These are phyloP conservation scores for Singerocomus rubriflavus DNA, from an alignment of 1,284 basidiomycete species.

Conservation along the genomic window DNA sequence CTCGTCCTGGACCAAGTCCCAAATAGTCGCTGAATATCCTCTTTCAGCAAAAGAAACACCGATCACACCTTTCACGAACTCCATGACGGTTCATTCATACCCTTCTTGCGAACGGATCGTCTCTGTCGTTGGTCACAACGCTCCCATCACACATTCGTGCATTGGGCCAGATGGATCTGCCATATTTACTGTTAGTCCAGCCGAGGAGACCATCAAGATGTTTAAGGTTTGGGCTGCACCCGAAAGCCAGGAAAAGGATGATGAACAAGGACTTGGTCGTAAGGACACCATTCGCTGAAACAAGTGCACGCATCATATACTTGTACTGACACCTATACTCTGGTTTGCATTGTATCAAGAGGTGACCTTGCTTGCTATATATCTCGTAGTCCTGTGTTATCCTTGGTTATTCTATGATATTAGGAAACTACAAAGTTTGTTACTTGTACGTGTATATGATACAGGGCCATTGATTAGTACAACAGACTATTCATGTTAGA, in stretches of 20 bases:
- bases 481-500: too few species aligned
- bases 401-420: neutral
- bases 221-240: constrained; percentile 35
- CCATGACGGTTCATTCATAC: constrained; percentile 55
- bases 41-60: constrained; percentile 24
- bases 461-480: too few species aligned
- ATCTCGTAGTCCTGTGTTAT: constrained; percentile 12
- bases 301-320: neutral
- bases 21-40: constrained; percentile 17
- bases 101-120: constrained; percentile 42
- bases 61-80: constrained; percentile 35
- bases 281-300: constrained; percentile 29
- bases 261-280: constrained; percentile 22
- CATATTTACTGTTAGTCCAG: constrained; percentile 42
- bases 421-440: neutral
- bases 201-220: constrained; percentile 39
- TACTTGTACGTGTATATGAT: too few species aligned
- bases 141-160: constrained; percentile 33
- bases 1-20: constrained; percentile 35
- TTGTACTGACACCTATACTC: constrained; percentile 1
- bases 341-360: constrained; percentile 8
- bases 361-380: constrained; percentile 7
- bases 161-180: constrained; percentile 36
- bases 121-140: constrained; percentile 32
- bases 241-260: constrained; percentile 16